Evolutionary conservation across 2,329 filamentous ascomycete genomes (phyloP).

Genomic region (Sporothrix sp.): DNA sequence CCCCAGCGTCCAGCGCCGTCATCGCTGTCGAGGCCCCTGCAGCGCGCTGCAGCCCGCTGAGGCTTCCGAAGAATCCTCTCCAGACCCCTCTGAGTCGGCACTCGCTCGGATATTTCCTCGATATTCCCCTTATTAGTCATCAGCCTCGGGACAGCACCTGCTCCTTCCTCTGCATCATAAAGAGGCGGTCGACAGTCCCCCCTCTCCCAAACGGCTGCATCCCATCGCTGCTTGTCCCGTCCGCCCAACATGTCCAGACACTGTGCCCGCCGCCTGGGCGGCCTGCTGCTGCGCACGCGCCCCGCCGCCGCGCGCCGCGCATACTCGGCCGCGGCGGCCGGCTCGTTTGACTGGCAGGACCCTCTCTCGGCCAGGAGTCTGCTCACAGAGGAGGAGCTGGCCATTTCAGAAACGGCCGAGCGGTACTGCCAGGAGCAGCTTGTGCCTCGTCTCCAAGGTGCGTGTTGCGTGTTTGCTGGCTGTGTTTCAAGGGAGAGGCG

Average conservation of each 20-base stretch:
- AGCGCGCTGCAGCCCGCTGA: neutral
- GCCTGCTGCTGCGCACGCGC: conserved; percentile 14
- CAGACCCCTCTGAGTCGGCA: conserved; percentile 8
- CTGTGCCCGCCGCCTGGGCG: conserved; percentile 11
- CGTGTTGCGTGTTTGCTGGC: conserved; percentile 22
- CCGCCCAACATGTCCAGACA: conserved; percentile 17
- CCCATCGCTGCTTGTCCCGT: too few relatives aligned
- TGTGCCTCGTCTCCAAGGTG: conserved; percentile 77
- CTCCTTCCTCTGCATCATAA: too few relatives aligned
- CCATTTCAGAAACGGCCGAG: conserved; percentile 83
- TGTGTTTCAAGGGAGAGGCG: neutral
- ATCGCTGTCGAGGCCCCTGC: neutral
- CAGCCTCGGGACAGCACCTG: conserved; percentile 1
- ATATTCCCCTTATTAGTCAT: conserved; percentile 4
- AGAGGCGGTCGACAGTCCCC: too few relatives aligned
- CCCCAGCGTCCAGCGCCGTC: neutral
- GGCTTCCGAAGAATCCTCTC: conserved; percentile 10
- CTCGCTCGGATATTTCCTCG: conserved; percentile 8
- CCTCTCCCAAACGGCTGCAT: too few relatives aligned
- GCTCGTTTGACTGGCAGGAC: conserved; percentile 79
- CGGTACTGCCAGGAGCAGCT: conserved; percentile 89
- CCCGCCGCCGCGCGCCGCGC: conserved; percentile 9
- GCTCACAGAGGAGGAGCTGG: conserved; percentile 81
- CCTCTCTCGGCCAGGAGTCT: conserved; percentile 66
- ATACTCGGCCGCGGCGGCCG: conserved; percentile 11